These are phyloP conservation scores for Leonotis leonurus DNA, from an alignment of 257 asterid species.

Conservation along the genomic window DNA sequence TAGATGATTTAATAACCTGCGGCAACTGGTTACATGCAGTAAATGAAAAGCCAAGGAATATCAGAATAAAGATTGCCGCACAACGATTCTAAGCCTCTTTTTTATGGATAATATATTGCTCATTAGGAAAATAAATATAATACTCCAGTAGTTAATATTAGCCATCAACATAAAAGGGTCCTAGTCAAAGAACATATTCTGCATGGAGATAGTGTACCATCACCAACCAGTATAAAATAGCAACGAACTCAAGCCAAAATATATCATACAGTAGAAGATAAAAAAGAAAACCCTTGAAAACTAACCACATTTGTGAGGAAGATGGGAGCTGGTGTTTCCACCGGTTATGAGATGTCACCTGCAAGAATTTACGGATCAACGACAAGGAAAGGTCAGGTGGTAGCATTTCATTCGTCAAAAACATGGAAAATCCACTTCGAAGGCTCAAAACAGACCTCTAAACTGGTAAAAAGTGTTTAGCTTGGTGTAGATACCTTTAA, in stretches of 20 bases:
- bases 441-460: conserved; percentile 41
- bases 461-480: conserved; percentile 33
- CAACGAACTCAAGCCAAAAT: conserved; percentile 12
- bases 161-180: conserved; percentile 3
- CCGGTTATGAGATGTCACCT: conserved; percentile 10
- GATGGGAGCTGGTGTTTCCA: conserved; percentile 39
- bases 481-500: neutral
- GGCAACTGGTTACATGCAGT: neutral
- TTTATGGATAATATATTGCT: neutral
- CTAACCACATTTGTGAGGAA: conserved; percentile 10
- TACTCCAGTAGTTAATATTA: neutral
- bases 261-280: neutral
- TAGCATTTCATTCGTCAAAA: conserved; percentile 37
- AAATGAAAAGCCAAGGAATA: neutral
- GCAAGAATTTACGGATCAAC: neutral
- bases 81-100: neutral
- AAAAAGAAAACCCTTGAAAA: neutral
- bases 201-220: neutral
- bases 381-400: conserved; percentile 28
- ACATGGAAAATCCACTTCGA: conserved; percentile 52
- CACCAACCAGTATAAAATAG: conserved; percentile 28
- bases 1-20: neutral
- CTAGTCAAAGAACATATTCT: conserved; percentile 39
- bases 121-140: neutral
- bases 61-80: conserved; percentile 10